Percentiles rank a stretch among this genome's conserved stretches.
Conservation (phyloP, 108 stramenopile genomes). For the Pseudonitzschia multiseries region DNA sequence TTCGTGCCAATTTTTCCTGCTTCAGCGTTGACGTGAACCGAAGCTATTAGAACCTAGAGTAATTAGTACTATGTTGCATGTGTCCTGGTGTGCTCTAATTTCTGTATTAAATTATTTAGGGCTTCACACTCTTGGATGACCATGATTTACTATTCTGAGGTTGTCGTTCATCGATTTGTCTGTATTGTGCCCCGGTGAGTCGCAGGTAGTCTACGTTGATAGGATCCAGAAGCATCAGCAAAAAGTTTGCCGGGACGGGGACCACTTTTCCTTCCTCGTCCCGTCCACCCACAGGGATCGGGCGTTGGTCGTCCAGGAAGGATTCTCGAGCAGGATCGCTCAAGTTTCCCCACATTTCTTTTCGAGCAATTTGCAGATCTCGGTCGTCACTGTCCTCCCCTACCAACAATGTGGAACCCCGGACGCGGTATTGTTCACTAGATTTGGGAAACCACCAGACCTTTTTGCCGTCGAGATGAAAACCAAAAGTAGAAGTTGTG, state of each 20-base stretch:
- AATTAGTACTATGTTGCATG: too few species aligned
- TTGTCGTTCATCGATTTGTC: constrained; percentile 57
- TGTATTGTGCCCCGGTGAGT: constrained; percentile 75
- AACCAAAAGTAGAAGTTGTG: too few species aligned
- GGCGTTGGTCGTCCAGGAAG: constrained; percentile 47
- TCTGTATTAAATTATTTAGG: constrained; percentile 11
- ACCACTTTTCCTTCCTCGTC: constrained; percentile 72
- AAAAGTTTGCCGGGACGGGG: constrained; percentile 71
- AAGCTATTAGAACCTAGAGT: too few species aligned
- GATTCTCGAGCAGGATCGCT: constrained; percentile 75
- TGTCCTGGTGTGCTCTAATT: too few species aligned
- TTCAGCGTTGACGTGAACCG: too few species aligned
- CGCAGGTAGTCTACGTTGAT: constrained; percentile 71
- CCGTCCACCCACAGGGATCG: constrained; percentile 61
- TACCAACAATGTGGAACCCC: constrained; percentile 68
- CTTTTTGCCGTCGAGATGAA: neutral
- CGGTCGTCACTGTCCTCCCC: constrained; percentile 52
- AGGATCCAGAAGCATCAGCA: constrained; percentile 80
- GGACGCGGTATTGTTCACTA: constrained; percentile 86
- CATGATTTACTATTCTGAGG: constrained; percentile 6
- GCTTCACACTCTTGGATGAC: constrained; percentile 38
- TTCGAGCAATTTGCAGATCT: constrained; percentile 45
- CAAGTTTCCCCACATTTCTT: constrained; percentile 82
- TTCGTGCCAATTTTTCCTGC: too few species aligned
- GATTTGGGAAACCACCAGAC: constrained; percentile 88